Conservation (phyloP, 306 rosid species). For the Vigna angularis region DNA sequence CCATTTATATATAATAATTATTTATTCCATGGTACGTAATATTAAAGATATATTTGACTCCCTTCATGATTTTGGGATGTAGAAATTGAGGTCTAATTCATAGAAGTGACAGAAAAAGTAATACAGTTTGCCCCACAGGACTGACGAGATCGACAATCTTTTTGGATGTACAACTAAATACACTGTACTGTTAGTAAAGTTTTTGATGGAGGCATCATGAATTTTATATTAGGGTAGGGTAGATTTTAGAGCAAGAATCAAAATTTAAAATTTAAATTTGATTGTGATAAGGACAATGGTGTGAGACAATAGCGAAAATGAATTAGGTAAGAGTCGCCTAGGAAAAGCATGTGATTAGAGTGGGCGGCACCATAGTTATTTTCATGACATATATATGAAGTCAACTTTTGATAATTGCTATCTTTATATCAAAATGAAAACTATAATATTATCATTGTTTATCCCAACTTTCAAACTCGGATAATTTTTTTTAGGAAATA, state of each 20-base stretch:
- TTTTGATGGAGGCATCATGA: background rate
- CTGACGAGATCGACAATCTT: background rate
- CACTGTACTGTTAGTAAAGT: background rate
- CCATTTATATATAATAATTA: no score
- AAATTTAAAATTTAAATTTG: background rate
- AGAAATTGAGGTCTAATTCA: no score
- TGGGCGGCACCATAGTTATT: background rate
- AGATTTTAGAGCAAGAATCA: background rate
- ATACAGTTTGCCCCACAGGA: no score
- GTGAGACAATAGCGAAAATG: background rate
- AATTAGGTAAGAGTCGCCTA: background rate
- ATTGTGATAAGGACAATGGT: slow-evolving; percentile 6
- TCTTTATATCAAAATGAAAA: no score
- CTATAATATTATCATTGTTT: no score
- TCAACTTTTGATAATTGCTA: background rate
- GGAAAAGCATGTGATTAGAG: slow-evolving; percentile 15
- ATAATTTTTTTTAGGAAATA: no score
- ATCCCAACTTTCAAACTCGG: no score
- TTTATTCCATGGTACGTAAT: no score
- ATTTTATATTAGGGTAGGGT: background rate
- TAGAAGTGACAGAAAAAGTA: no score
- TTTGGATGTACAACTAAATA: background rate
- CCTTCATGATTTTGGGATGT: no score
- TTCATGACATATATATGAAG: background rate
- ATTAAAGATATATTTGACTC: background rate